Base-by-base conservation (phyloP, 1,284 basidiomycete species). In the Cerioporus squamosus region DNA sequence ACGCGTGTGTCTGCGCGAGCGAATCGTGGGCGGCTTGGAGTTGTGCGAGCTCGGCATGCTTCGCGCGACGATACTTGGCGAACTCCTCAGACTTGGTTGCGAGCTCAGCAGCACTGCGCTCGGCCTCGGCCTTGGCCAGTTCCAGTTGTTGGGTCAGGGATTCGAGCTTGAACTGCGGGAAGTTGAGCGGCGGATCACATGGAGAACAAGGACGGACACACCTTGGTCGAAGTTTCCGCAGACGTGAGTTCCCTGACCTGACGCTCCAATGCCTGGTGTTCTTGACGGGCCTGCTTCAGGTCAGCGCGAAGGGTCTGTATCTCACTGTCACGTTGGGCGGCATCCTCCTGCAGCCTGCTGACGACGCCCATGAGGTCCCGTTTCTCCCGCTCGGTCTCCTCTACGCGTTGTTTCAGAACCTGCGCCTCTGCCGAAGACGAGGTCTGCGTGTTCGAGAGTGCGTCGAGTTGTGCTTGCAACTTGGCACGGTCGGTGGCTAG, bases 321-420 rank as follows among this genome's bases (percentile, higher is more conserved):
- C 70, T 93, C 89, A 71, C 88, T 88, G 66, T 92, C 88, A 53
- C 86, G 81, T 67, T 90, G 85, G 15, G 80, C 67, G 47, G 79
- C 76, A 63, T 93, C 91, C 64, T 90, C 84, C 70, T 90, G 87
- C 57, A 91, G 70, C 52, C 90, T 81, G 70, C 85, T 90, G 10
- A 93, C 83, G 23, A 91, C 86, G 39, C 79, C 81, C 39, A 94
- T 77, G 50, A 94, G 79, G 61, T 93, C 90, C 26, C 90, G 83
- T 72, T 93, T 94, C 76, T 94, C 92, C 45, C 86, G 80, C 64
- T 93, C 90, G 1, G 81, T 81, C 65, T 92, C 87, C 5, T 90
- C 87, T 3, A 90, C 76, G 38, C 83, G 82, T 55, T 75, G 79
- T 63, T 81, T 85, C 39, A 91, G 70, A 3, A 74, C 71, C 36